Conservation (phyloP, 1,284 basidiomycete genomes). For the Phellinidium pouzarii region DNA sequence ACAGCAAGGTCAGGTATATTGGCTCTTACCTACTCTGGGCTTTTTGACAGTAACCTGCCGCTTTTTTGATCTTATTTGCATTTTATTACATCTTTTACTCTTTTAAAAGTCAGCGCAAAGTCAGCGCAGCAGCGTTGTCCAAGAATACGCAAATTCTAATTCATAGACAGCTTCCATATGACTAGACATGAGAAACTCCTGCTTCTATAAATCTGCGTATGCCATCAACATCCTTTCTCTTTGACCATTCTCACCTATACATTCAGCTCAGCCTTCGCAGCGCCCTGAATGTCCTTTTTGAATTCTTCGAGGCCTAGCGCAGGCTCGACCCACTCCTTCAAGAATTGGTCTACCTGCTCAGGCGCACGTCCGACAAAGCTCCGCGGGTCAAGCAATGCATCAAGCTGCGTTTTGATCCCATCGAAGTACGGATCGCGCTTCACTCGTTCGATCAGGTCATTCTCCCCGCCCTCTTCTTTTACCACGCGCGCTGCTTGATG, state of each 20-base stretch:
- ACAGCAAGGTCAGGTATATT: too few relatives aligned
- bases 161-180: not conserved
- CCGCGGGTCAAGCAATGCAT: conserved; percentile 68
- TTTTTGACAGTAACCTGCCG: not conserved
- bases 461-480: conserved; percentile 91
- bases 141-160: not conserved
- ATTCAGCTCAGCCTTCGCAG: conserved; percentile 23
- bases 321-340: conserved; percentile 86
- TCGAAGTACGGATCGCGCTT: conserved; percentile 57
- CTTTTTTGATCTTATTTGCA: not conserved
- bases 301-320: conserved; percentile 67
- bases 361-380: conserved; percentile 90
- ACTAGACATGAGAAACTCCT: not conserved
- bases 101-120: too few relatives aligned
- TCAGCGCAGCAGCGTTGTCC: too few relatives aligned
- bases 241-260: conserved; percentile 17
- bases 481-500: conserved; percentile 94
- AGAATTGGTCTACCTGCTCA: conserved; percentile 87
- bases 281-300: conserved; percentile 45
- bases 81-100: not conserved
- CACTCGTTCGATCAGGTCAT: conserved; percentile 92
- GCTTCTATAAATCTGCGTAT: not conserved
- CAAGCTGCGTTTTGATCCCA: conserved; percentile 58
- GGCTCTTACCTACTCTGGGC: too few relatives aligned
- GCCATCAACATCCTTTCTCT: not conserved